phyloP scores from a whole-genome alignment of 176 grass and related monocot genomes.

The Carex parvula region DNA sequence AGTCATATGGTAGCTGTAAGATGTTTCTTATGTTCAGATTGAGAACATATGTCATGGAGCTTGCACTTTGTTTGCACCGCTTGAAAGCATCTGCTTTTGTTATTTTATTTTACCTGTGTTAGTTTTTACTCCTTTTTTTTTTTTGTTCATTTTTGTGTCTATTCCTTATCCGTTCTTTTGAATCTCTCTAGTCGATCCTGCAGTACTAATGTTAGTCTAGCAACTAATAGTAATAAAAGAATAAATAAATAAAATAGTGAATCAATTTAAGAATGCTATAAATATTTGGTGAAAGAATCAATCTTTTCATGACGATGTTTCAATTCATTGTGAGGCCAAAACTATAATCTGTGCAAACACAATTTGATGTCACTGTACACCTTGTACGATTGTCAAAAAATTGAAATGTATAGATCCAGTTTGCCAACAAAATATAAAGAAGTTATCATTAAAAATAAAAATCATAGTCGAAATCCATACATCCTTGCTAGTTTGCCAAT shows the following conservation, averaged over 20 bases:
- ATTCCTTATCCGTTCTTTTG: neutral
- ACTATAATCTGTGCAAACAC: no score
- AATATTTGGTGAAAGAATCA: no score
- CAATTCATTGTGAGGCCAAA: no score
- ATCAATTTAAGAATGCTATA: neutral
- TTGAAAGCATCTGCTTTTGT: neutral
- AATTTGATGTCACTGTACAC: neutral
- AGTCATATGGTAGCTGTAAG: neutral
- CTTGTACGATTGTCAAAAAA: neutral
- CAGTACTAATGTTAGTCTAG: neutral
- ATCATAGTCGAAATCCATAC: no score
- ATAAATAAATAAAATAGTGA: neutral
- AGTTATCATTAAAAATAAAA: no score
- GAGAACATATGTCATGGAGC: conserved; percentile 13
- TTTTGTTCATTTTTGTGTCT: neutral
- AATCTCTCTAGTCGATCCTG: neutral
- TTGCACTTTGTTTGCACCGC: conserved; percentile 9
- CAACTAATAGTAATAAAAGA: neutral
- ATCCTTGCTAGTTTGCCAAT: no score
- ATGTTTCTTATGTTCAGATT: conserved; percentile 9
- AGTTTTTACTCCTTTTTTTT: neutral
- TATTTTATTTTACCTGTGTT: neutral
- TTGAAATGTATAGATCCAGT: neutral
- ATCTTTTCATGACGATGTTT: no score
- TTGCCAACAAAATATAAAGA: neutral